Percentiles rank a stretch among this genome's conserved stretches.
phyloP scores from a whole-genome alignment of 169 alveolate species.

The Amoebophrya sp. region DNA sequence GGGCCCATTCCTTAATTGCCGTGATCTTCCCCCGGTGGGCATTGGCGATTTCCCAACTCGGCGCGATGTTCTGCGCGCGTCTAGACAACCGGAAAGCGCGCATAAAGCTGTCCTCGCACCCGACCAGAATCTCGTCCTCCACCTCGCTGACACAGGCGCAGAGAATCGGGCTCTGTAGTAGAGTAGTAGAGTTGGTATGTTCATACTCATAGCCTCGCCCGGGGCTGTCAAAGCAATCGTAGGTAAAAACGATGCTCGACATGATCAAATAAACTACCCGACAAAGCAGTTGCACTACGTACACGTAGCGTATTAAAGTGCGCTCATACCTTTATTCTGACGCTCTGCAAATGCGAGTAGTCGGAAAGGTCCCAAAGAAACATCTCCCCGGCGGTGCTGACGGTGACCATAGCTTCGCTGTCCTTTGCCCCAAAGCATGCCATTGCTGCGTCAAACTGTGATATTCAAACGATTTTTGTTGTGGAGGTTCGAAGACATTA shows the following conservation, averaged over 20 bases:
- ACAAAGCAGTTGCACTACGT: no score
- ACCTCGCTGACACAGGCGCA: constrained; percentile 13
- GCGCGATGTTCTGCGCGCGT: neutral
- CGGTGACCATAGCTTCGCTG: neutral
- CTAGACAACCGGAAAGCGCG: neutral
- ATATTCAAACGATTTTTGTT: neutral
- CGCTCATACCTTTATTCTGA: constrained; percentile 6
- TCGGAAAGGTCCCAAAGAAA: constrained; percentile 14
- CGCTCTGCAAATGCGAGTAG: neutral
- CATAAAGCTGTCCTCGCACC: constrained; percentile 12
- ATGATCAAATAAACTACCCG: no score
- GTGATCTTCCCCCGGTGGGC: neutral
- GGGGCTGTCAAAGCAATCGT: no score
- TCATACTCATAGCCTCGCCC: no score
- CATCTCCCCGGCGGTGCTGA: neutral
- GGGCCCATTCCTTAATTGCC: neutral
- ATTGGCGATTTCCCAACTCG: neutral
- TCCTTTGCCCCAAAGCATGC: neutral
- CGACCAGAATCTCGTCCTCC: neutral
- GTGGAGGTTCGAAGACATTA: neutral
- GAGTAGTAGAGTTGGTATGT: no score
- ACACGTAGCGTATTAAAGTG: no score
- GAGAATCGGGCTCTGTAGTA: neutral
- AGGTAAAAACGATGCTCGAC: no score
- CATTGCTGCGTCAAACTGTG: neutral